A percentile compares a stretch with the other conserved stretches of the same genome.
phyloP scores from a whole-genome alignment of 108 stramenopile genomes.

The Discostella pseudostelligera region DNA sequence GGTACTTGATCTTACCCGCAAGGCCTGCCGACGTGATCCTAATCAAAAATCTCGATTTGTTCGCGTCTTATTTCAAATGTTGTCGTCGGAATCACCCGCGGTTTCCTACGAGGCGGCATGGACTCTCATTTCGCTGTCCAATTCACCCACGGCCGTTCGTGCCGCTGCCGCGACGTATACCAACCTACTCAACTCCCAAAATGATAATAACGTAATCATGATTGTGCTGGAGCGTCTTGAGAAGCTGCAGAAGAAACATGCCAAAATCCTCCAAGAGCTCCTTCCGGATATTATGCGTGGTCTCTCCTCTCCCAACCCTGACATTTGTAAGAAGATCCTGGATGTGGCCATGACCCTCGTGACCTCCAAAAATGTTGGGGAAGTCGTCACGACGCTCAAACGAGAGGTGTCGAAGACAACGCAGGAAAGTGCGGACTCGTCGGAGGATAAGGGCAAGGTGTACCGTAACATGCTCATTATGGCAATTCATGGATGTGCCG shows the following conservation, averaged over 20 bases:
- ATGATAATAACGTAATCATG: slow-evolving; percentile 99
- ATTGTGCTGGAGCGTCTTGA: slow-evolving; percentile 96
- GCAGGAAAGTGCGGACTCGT: slow-evolving; percentile 67
- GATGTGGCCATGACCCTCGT: slow-evolving; percentile 95
- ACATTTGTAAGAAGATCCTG: slow-evolving; percentile 97
- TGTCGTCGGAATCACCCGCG: slow-evolving; percentile 87
- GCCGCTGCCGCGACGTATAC: slow-evolving; percentile 97
- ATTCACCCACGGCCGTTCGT: slow-evolving; percentile 96
- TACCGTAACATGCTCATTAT: slow-evolving; percentile 93
- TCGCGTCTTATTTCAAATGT: slow-evolving; percentile 91
- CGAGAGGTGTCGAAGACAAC: slow-evolving; percentile 93
- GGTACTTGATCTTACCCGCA: slow-evolving; percentile 95
- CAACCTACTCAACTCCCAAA: slow-evolving; percentile 91
- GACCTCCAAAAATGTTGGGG: slow-evolving; percentile 89
- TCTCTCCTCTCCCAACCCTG: slow-evolving; percentile 92
- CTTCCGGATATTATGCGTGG: slow-evolving; percentile 98
- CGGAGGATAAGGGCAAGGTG: slow-evolving; percentile 84
- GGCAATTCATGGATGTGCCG: slow-evolving; percentile 96
- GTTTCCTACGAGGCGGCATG: slow-evolving; percentile 99
- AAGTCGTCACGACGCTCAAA: slow-evolving; percentile 95
- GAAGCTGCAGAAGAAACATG: slow-evolving; percentile 88
- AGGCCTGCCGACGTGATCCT: slow-evolving; percentile 95
- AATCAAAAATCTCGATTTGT: slow-evolving; percentile 98
- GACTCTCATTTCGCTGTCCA: slow-evolving; percentile 96
- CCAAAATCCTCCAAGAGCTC: slow-evolving; percentile 95